These are phyloP conservation scores for Hypoxylon sp. DNA, from an alignment of 2,329 filamentous ascomycete species.

Conservation along the genomic window DNA sequence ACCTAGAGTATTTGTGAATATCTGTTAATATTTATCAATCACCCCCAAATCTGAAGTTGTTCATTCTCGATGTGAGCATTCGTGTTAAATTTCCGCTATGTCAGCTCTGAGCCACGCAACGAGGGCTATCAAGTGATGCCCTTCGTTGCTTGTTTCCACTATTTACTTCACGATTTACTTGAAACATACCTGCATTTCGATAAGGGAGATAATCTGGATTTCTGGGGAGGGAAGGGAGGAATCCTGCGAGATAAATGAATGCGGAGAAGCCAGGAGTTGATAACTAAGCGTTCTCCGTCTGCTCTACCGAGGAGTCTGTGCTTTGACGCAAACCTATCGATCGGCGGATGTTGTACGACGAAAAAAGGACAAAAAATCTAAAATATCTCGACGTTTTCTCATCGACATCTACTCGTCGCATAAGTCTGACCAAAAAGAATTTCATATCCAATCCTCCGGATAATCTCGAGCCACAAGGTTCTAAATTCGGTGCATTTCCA, in stretches of 20 bases:
- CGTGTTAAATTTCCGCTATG: not conserved
- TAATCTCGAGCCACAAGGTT: not conserved
- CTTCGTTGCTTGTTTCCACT: not conserved
- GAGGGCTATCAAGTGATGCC: not conserved
- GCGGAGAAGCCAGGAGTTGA: conserved; percentile 11
- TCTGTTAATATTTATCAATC: conserved; percentile 41
- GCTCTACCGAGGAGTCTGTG: conserved; percentile 1
- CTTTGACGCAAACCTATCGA: conserved; percentile 4
- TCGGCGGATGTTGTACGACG: conserved; percentile 1
- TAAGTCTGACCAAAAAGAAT: not conserved
- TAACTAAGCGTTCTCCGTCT: not conserved
- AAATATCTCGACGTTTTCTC: not conserved
- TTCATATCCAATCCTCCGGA: not conserved
- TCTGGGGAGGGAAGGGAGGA: conserved; percentile 4
- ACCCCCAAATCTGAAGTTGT: conserved; percentile 6
- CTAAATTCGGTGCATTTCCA: conserved; percentile 11
- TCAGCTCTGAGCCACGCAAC: not conserved
- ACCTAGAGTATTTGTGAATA: conserved; percentile 47
- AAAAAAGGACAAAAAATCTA: not conserved
- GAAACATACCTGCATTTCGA: not conserved
- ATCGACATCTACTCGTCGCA: no score
- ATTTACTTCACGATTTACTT: not conserved
- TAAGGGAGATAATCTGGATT: conserved; percentile 2
- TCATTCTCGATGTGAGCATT: not conserved
- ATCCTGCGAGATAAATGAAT: conserved; percentile 1